phyloP scores from a whole-genome alignment of 1,284 basidiomycete genomes.

The Ceratobasidium sp. region DNA sequence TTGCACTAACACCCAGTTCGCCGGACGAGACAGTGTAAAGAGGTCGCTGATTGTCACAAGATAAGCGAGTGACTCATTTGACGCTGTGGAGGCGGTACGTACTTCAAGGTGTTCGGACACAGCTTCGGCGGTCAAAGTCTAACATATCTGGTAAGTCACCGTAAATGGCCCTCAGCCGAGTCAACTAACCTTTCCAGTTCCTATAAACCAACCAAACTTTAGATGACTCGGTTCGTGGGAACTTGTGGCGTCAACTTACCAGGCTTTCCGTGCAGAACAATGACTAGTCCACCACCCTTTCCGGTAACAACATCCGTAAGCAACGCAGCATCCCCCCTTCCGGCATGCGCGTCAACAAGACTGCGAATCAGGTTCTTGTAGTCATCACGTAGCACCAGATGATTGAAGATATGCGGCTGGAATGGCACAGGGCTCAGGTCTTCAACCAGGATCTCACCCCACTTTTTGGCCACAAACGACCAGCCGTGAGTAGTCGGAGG shows the following conservation, averaged over 20 bases:
- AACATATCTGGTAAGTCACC: slow-evolving; percentile 39
- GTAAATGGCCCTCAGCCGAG: neutral
- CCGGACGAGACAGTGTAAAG: slow-evolving; percentile 46
- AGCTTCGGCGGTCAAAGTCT: slow-evolving; percentile 51
- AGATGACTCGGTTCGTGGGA: neutral
- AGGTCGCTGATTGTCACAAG: slow-evolving; percentile 29
- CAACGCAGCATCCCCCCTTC: slow-evolving; percentile 26
- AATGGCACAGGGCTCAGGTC: slow-evolving; percentile 29
- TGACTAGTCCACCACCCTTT: slow-evolving; percentile 43
- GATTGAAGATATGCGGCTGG: slow-evolving; percentile 40
- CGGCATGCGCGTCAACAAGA: slow-evolving; percentile 34
- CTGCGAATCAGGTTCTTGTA: slow-evolving; percentile 42
- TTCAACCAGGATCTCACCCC: slow-evolving; percentile 42
- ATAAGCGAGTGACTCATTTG: neutral
- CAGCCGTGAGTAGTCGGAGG: slow-evolving; percentile 39
- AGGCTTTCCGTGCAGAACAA: slow-evolving; percentile 33
- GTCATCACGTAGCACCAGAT: slow-evolving; percentile 38
- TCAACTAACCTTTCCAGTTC: slow-evolving; percentile 36
- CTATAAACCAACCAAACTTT: neutral
- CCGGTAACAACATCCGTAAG: slow-evolving; percentile 38
- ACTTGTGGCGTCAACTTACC: neutral
- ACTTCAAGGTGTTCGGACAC: slow-evolving; percentile 49
- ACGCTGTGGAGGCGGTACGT: slow-evolving; percentile 31
- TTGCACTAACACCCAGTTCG: slow-evolving; percentile 45
- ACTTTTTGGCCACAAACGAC: slow-evolving; percentile 42